Percentiles rank a stretch among this genome's conserved stretches.
These are phyloP conservation scores for Arthrobotrys conoides DNA, from an alignment of 2,329 filamentous ascomycete genomes.

Conservation along the genomic window DNA sequence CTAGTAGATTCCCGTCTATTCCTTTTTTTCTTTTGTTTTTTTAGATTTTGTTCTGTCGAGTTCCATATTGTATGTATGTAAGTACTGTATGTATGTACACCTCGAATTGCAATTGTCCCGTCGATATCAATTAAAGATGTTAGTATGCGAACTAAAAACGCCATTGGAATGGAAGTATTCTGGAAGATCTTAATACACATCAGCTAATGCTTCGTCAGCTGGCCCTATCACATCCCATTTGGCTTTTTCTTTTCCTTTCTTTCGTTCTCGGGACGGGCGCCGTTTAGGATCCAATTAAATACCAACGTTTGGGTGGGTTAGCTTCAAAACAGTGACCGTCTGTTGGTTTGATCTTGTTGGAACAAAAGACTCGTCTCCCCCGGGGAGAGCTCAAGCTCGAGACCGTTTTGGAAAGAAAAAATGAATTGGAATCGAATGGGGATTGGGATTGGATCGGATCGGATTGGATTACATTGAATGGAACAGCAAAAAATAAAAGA, in stretches of 20 bases:
- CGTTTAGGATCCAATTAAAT: constrained; percentile 42
- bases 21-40: background rate
- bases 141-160: constrained; percentile 18
- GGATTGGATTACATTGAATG: no score
- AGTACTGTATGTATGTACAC: constrained; percentile 2
- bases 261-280: constrained; percentile 33
- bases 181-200: constrained; percentile 59
- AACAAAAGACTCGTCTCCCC: no score
- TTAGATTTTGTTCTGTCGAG: no score
- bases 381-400: no score
- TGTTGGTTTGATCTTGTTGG: constrained; percentile 47
- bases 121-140: constrained; percentile 22
- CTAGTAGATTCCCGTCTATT: constrained; percentile 34
- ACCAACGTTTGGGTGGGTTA: constrained; percentile 48
- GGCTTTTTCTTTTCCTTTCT: constrained; percentile 19
- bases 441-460: no score
- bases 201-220: constrained; percentile 51
- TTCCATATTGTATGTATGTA: no score
- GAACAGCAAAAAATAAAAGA: no score
- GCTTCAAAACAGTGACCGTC: constrained; percentile 18
- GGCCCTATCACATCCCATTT: background rate
- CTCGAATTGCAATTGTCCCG: constrained; percentile 26
- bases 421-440: background rate
- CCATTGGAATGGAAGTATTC: constrained; percentile 59
- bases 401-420: constrained; percentile 12